These are phyloP conservation scores for Xylariaceae sp. DNA, from an alignment of 2,329 filamentous ascomycete species.

Conservation along the genomic window DNA sequence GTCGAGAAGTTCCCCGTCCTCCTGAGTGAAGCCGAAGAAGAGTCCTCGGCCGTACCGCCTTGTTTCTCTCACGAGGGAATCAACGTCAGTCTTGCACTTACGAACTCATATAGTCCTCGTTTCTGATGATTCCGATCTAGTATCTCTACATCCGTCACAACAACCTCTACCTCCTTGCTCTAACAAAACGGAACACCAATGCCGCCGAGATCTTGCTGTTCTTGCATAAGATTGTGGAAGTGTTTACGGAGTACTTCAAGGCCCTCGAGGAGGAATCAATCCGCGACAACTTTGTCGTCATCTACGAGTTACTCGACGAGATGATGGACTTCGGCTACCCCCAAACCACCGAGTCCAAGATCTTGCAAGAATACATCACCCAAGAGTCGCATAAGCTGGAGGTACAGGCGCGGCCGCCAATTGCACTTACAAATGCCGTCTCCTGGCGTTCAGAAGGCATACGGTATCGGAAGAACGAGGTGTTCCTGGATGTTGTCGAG, in stretches of 20 bases:
- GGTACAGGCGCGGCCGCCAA: constrained; percentile 89
- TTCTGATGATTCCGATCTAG: constrained; percentile 40
- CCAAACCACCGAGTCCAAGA: constrained; percentile 97
- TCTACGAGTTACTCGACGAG: constrained; percentile 96
- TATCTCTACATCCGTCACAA: constrained; percentile 99
- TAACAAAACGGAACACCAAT: constrained; percentile 98
- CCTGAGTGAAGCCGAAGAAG: constrained; percentile 96
- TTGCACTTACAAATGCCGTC: constrained; percentile 96
- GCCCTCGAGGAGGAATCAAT: constrained; percentile 98
- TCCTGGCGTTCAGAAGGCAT: constrained; percentile 98
- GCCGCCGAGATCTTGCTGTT: constrained; percentile 97
- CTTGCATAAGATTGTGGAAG: constrained; percentile 95
- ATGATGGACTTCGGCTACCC: constrained; percentile 99
- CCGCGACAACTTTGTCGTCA: constrained; percentile 98
- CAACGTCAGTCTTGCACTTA: constrained; percentile 60
- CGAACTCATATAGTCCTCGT: neutral
- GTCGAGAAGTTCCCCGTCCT: constrained; percentile 97
- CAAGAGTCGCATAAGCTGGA: constrained; percentile 99
- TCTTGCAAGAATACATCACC: constrained; percentile 97
- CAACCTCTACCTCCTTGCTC: constrained; percentile 94
- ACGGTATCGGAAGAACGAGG: constrained; percentile 97
- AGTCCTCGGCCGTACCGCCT: constrained; percentile 92
- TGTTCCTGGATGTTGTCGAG: constrained; percentile 96
- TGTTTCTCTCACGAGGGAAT: constrained; percentile 99
- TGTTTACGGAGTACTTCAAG: constrained; percentile 99